Percentiles rank a stretch among this genome's conserved stretches.
phyloP scores from a whole-genome alignment of 805 yeast genomes.

The Saccharomycopsis javanensis region DNA sequence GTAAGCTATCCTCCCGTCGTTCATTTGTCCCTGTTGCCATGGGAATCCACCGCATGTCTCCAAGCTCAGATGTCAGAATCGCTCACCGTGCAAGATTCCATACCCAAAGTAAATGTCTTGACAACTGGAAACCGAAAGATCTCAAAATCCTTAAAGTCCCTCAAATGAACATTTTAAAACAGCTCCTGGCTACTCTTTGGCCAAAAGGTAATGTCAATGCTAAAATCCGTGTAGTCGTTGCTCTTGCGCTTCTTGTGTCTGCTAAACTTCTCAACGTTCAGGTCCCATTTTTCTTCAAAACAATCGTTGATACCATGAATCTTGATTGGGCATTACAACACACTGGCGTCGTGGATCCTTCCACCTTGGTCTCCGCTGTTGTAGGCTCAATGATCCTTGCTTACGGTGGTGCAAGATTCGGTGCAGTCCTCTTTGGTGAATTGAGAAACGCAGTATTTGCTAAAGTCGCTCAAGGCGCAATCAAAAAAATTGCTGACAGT shows the following conservation, averaged over 20 bases:
- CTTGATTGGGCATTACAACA: constrained; percentile 51
- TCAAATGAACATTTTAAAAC: constrained; percentile 45
- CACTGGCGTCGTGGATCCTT: constrained; percentile 31
- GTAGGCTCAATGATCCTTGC: constrained; percentile 67
- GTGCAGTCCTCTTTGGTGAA: constrained; percentile 91
- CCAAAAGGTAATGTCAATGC: constrained; percentile 61
- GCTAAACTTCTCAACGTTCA: constrained; percentile 87
- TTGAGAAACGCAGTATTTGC: constrained; percentile 93
- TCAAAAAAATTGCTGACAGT: constrained; percentile 77
- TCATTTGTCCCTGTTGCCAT: no score
- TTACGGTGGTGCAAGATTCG: constrained; percentile 90
- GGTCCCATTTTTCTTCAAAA: constrained; percentile 89
- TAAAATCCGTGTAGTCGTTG: constrained; percentile 65
- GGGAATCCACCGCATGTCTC: no score
- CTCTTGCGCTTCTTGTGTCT: constrained; percentile 60
- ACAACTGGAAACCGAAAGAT: background rate
- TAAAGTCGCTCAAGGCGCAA: constrained; percentile 89
- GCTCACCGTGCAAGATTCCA: background rate
- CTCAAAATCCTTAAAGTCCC: constrained; percentile 23
- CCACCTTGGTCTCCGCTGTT: constrained; percentile 52
- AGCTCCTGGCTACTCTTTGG: constrained; percentile 68
- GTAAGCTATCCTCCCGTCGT: no score
- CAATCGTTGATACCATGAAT: constrained; percentile 86
- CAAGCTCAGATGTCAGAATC: no score
- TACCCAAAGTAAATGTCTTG: background rate